Percentiles rank a stretch among this genome's conserved stretches.
Conservation (phyloP, 768 basidiomycete species). For the Russula lepida region DNA sequence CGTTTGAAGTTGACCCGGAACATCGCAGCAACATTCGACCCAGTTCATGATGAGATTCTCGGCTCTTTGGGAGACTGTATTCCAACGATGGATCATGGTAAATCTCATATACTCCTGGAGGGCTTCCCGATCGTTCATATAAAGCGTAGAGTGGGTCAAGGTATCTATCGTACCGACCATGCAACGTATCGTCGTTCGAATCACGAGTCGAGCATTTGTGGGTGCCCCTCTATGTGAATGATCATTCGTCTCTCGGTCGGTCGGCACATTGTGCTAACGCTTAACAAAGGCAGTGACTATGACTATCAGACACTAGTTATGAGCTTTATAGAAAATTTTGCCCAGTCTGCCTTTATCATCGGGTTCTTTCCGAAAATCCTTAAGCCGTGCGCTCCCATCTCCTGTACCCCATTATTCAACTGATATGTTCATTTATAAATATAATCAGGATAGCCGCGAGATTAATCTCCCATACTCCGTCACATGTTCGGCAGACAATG, state of each 20-base stretch:
- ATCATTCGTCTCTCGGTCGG: not conserved
- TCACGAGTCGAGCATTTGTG: conserved; percentile 28
- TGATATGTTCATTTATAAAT: not conserved
- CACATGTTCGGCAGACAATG: not conserved
- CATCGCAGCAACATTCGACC: conserved; percentile 31
- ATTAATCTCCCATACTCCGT: conserved; percentile 7
- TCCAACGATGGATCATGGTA: conserved; percentile 19
- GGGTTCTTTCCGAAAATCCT: conserved; percentile 35
- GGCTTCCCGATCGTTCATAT: not conserved
- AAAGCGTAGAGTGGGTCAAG: conserved; percentile 31
- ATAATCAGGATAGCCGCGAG: conserved; percentile 25
- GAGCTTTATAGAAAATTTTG: conserved; percentile 31
- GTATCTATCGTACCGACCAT: conserved; percentile 22
- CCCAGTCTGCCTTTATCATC: conserved; percentile 28
- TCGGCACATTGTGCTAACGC: not conserved
- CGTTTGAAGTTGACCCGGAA: conserved; percentile 31
- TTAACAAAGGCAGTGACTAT: conserved; percentile 32
- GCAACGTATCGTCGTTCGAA: not conserved
- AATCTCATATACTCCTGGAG: not conserved
- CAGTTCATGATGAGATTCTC: conserved; percentile 38
- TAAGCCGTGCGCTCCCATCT: conserved; percentile 31
- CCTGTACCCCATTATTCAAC: conserved; percentile 18
- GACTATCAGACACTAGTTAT: conserved; percentile 34
- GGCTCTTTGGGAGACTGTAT: conserved; percentile 35
- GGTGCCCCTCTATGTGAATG: conserved; percentile 34